A percentile compares a stretch with the other conserved stretches of the same genome.
phyloP scores from a whole-genome alignment of 2,329 filamentous ascomycete species.

The Claviceps digitariae region DNA sequence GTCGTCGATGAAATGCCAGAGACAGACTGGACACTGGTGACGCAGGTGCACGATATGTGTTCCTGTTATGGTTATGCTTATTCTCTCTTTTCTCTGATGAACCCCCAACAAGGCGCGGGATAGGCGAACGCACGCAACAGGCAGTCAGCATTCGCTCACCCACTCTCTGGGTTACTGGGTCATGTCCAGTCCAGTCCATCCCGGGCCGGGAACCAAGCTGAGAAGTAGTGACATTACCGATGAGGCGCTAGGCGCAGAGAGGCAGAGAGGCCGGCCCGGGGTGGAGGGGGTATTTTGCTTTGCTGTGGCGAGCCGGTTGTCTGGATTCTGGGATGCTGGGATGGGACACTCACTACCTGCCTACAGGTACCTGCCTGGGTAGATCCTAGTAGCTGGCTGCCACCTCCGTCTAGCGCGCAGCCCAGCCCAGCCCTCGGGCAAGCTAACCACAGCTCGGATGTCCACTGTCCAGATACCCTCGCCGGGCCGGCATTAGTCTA shows the following conservation, averaged over 20 bases:
- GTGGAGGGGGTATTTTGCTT: background rate
- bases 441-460: background rate
- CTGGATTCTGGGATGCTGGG: background rate
- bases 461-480: background rate
- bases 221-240: background rate
- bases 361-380: too few species aligned
- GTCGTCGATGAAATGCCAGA: too few species aligned
- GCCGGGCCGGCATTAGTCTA: background rate
- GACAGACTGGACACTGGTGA: background rate
- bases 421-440: too few species aligned
- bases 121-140: too few species aligned
- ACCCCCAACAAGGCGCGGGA: too few species aligned
- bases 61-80: background rate
- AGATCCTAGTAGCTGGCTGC: too few species aligned
- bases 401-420: too few species aligned
- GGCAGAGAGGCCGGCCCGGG: background rate
- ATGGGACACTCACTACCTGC: too few species aligned
- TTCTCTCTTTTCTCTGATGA: background rate
- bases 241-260: background rate
- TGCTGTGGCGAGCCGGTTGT: background rate
- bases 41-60: background rate
- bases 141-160: too few species aligned
- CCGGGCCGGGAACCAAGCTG: background rate
- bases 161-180: too few species aligned
- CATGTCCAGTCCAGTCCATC: too few species aligned